A percentile compares a stretch with the other conserved stretches of the same genome.
Evolutionary conservation across 768 basidiomycete species (phyloP).

Genomic region (Macrocybe gigantea): DNA sequence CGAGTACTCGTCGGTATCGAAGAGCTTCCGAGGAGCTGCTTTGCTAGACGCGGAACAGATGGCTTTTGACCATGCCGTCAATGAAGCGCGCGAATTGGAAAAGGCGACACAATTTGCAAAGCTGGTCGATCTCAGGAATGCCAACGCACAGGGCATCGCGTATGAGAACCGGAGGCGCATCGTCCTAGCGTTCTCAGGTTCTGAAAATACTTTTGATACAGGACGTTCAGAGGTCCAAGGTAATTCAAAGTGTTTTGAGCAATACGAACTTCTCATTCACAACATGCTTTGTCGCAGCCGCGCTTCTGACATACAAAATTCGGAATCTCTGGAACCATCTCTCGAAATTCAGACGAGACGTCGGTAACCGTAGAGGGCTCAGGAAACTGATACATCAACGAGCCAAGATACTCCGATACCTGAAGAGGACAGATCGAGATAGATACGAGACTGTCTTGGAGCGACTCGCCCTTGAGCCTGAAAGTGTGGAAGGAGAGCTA

Average conservation of each 20-base stretch:
- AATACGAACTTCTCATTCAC: not conserved
- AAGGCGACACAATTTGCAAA: slow-evolving; percentile 58
- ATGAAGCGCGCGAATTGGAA: slow-evolving; percentile 19
- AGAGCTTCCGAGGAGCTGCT: slow-evolving; percentile 7
- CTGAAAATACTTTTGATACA: slow-evolving; percentile 62
- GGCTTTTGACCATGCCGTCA: slow-evolving; percentile 2
- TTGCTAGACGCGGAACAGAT: not conserved
- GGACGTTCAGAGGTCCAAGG: slow-evolving; percentile 91
- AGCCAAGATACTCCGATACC: slow-evolving; percentile 76
- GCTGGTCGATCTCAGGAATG: slow-evolving; percentile 80
- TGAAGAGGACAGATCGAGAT: slow-evolving; percentile 54
- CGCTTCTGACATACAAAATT: slow-evolving; percentile 81
- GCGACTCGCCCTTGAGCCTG: slow-evolving; percentile 70
- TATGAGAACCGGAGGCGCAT: slow-evolving; percentile 83
- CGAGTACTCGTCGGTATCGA: slow-evolving; percentile 32
- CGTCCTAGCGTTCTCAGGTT: slow-evolving; percentile 70
- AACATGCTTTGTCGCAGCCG: slow-evolving; percentile 45
- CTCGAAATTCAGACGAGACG: slow-evolving; percentile 61
- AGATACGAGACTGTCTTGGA: slow-evolving; percentile 72
- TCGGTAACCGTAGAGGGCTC: slow-evolving; percentile 71
- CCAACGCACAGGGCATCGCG: slow-evolving; percentile 80
- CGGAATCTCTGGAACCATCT: slow-evolving; percentile 79
- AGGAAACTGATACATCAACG: slow-evolving; percentile 77
- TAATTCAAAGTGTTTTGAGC: slow-evolving; percentile 20
- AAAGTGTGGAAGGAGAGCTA: slow-evolving; percentile 86